Base-by-base conservation (phyloP, 495 filamentous ascomycete genomes). In the Aspergillus homomorphus region DNA sequence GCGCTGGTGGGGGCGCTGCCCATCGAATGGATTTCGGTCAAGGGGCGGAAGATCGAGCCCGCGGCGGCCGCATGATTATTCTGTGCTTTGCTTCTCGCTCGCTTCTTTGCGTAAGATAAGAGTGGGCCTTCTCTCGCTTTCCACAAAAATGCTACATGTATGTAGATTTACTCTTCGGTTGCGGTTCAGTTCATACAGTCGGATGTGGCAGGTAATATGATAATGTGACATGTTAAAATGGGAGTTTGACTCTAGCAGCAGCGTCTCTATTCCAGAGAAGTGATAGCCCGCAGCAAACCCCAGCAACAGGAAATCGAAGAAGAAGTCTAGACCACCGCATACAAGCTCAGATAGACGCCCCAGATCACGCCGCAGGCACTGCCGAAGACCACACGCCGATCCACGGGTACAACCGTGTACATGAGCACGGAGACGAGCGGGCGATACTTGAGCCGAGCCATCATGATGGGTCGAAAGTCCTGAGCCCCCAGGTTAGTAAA, bases 1-100 rank as follows among this genome's bases (percentile, higher is more conserved):
- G 81, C 83, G 4, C 74, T 90, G 4, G 19, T 93, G 49, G 89
- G 84, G 1, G 75, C 80, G 2, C 62, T 80, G 2, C 73, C 79
- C 5, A 75, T 92, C 9, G 84, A 94, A 72, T 96, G 91, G 92
- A 83, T 81, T 63, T 88, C 82, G 43, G 89, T 96, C 93, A 92
- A 78, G 90, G 88, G 2, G 92, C 89, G 83, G 88, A 89, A 58
- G 77, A 91, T 53, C 87, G 89, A 67, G 74, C 5, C 80, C n/a
- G n/a, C n/a, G 64, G 75, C 71, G 10, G 73, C 79, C 46, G 84
- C 26, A 4, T 28, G 26, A 28, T 28, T 3, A 9, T n/a, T n/a
- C n/a, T n/a, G n/a, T n/a, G n/a, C n/a, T n/a, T n/a, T n/a, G n/a
- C n/a, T n/a, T n/a, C n/a, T n/a, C n/a, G n/a, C n/a, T n/a, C n/a